Evolutionary conservation across 2,329 filamentous ascomycete species (phyloP), one percentile per base, ranked within the genome.

Genomic region (Colletotrichum chrysophilum): DNA sequence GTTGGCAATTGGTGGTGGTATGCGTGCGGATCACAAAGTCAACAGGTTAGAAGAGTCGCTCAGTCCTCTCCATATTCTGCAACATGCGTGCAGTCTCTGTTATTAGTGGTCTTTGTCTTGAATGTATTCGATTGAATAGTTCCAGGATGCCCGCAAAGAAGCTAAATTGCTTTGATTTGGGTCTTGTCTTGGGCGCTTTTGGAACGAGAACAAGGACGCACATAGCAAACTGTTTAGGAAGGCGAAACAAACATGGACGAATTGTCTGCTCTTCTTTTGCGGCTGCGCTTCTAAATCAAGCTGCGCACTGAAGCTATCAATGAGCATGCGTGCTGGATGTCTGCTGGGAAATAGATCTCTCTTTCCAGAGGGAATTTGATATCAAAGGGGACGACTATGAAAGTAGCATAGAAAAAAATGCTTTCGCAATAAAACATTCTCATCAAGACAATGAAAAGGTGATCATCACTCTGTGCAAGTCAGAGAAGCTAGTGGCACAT

Each of bases 101-200:
- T 21, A 52, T 52, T 7, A 1, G 38, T 12, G 14, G 36, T 1
- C 2, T 52, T 3, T 52, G n/a, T 4, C n/a, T 7, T 3, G 12
- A 0, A 5, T 13, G 10, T 52, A 52, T 52, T 21, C 4, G 4
- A 13, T 13, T 4, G 0, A 0, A 52, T 52, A 13, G n/a, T 52
- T 5, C 5, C 2, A n/a, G 1, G 8, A 43, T 1, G 16, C 4
- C 7, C 3, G 5, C 8, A 0, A 43, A n/a, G 18, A 43, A 10
- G 2, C 0, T 2, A 2, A 52, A 52, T 13, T 52, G 0, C 0
- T 21, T 6, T 21, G 3, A 7, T 52, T 0, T 5, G 2, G 12
- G 43, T 52, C 5, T 7, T 21, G n/a, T 52, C 43, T 52, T 13
- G 6, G 2, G 12, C 2, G 43, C 10, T 52, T 21, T 52, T 21